Evolutionary conservation across 768 basidiomycete genomes (phyloP), one percentile per base, ranked within the genome.

Genomic region (Xerocomellus intermedius): DNA sequence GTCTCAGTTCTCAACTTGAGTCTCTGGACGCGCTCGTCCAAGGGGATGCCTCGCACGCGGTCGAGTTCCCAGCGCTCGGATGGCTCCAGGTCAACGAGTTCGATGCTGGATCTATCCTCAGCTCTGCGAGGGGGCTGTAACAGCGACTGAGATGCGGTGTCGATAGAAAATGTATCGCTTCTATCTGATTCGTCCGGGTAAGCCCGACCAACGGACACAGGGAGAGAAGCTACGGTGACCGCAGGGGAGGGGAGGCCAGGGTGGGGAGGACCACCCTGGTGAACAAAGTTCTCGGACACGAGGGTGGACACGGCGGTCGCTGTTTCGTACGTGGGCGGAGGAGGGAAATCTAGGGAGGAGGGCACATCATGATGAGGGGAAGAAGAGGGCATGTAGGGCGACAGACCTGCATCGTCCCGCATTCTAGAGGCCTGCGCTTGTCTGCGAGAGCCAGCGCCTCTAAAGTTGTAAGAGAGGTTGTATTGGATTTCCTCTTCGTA

Each of bases 241-340:
- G 60, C 54, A 19, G 64, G 56, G 44, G 72, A 68, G 49, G 46
- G 48, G 30, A 67, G 58, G 21, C 63, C 59, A 38, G 67, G 61
- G 55, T 63, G 63, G 22, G 64, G 56, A 6, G 61, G 64, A 43
- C 60, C 70, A 46, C 47, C 59, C 58, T 59, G 64, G 66, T 68
- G 52, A 50, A 74, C 52, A 75, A 65, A 52, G 76, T 78, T 22
- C 74, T 73, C 52, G 64, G 76, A 66, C 62, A 79, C 49, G 72
- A 75, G 62, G 64, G 75, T 54, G 69, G 72, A 55, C 67, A 78
- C 50, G 72, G 80, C 65, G 6, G 78, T 75, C 14, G 78, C 76
- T 9, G 76, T 78, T 69, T 91, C 89, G 56, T 83, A 82, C 61
- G 89, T 88, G 13, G 87, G 82, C 26, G 89, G 89, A 13, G 89